Percentiles rank a stretch among this genome's conserved stretches.
These are phyloP conservation scores for Hypoxylon cercidicola DNA, from an alignment of 495 filamentous ascomycete species.

Conservation along the genomic window DNA sequence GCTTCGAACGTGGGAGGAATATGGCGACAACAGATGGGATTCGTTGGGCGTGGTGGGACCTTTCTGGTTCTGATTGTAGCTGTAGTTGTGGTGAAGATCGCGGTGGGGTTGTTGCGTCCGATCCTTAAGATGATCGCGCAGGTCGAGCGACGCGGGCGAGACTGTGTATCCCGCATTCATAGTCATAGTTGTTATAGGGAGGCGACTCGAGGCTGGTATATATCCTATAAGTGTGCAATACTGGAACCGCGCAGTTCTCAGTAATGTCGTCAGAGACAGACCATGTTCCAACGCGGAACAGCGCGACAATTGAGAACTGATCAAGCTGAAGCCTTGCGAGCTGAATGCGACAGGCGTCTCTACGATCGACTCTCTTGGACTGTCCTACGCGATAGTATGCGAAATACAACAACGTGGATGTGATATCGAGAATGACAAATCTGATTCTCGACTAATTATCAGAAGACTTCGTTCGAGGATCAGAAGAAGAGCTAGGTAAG, in stretches of 20 bases:
- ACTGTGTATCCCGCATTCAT: constrained; percentile 50
- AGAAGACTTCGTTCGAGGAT: constrained; percentile 28
- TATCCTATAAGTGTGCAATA: constrained; percentile 33
- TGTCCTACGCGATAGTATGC: constrained; percentile 9
- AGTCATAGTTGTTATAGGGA: constrained; percentile 37
- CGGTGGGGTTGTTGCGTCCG: constrained; percentile 39
- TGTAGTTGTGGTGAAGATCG: constrained; percentile 24
- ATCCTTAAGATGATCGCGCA: constrained; percentile 39
- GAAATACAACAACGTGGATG: constrained; percentile 10
- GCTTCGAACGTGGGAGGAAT: constrained; percentile 51
- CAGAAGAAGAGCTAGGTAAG: constrained; percentile 24
- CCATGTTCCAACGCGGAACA: constrained; percentile 37
- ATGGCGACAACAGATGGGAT: constrained; percentile 51
- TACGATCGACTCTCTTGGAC: constrained; percentile 21
- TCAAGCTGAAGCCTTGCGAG: constrained; percentile 35
- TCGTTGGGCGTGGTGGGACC: constrained; percentile 40
- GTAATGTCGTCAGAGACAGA: constrained; percentile 28
- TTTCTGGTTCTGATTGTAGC: constrained; percentile 35
- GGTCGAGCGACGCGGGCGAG: constrained; percentile 47
- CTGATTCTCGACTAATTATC: constrained; percentile 24
- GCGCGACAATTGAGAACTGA: constrained; percentile 16
- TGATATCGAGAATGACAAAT: constrained; percentile 19
- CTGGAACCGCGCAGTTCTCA: constrained; percentile 33
- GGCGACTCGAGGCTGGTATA: constrained; percentile 36
- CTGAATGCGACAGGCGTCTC: constrained; percentile 25